These are phyloP conservation scores for Hypoxylon sp. DNA, from an alignment of 2,329 filamentous ascomycete genomes.

Conservation along the genomic window DNA sequence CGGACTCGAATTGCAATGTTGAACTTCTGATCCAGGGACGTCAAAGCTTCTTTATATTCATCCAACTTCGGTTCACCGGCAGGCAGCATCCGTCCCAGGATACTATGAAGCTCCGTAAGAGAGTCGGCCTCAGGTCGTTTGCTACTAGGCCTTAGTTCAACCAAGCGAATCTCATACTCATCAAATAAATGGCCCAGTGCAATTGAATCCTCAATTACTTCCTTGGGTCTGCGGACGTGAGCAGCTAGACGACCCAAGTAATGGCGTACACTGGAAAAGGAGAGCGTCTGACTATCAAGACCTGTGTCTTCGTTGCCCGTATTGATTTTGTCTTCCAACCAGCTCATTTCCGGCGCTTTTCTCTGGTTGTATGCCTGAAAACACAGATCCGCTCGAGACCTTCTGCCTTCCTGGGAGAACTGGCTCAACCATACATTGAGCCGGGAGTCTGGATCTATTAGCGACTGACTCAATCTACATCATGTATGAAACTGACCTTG, in stretches of 20 bases:
- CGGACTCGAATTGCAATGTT: constrained; percentile 46
- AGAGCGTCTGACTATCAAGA: background rate
- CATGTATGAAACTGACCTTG: constrained; percentile 31
- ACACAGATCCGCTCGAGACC: constrained; percentile 27
- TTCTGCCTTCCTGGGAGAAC: background rate
- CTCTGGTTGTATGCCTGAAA: constrained; percentile 33
- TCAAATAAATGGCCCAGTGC: constrained; percentile 53
- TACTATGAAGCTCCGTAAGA: constrained; percentile 50
- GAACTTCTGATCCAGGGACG: constrained; percentile 49
- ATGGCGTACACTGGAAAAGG: constrained; percentile 55
- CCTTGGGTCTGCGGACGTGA: constrained; percentile 56
- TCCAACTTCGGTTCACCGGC: constrained; percentile 24
- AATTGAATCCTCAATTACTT: constrained; percentile 55
- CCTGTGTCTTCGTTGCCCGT: background rate
- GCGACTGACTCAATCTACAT: background rate
- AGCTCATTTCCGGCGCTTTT: constrained; percentile 25
- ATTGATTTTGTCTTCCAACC: constrained; percentile 2
- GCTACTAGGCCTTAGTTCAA: constrained; percentile 30
- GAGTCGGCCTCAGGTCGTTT: constrained; percentile 46
- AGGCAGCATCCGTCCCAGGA: constrained; percentile 53
- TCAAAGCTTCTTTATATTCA: constrained; percentile 36
- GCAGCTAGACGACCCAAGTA: constrained; percentile 61
- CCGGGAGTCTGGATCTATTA: constrained; percentile 25
- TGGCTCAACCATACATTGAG: constrained; percentile 35
- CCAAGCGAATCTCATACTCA: constrained; percentile 46